Conservation (phyloP, 164 flowering plant genomes). For the Brasenia schreberi region DNA sequence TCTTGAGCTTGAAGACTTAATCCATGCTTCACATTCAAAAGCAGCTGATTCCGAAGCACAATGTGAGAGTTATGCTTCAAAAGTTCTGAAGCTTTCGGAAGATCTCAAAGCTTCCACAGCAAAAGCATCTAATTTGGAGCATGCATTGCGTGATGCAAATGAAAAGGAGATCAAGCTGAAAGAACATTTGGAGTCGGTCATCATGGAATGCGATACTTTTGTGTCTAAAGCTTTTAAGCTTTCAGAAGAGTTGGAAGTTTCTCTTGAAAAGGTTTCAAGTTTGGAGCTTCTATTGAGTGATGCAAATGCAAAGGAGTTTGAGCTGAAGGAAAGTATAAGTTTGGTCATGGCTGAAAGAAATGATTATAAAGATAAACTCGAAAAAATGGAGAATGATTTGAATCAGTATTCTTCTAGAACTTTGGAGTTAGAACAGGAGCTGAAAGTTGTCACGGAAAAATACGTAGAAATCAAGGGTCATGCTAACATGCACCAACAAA, state of each 20-base stretch:
- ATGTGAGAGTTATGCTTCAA: slow-evolving; percentile 24
- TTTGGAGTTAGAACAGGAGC: slow-evolving; percentile 71
- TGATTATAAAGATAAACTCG: not conserved
- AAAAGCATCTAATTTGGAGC: slow-evolving; percentile 14
- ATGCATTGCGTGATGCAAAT: not conserved
- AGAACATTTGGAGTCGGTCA: slow-evolving; percentile 10
- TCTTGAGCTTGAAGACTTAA: slow-evolving; percentile 46
- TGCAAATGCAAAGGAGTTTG: slow-evolving; percentile 55
- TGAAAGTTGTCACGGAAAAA: slow-evolving; percentile 38
- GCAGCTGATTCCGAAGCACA: slow-evolving; percentile 47
- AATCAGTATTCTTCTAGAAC: slow-evolving; percentile 19
- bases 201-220: slow-evolving; percentile 22
- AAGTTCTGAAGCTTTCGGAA: slow-evolving; percentile 37
- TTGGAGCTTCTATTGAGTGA: slow-evolving; percentile 45
- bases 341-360: not conserved
- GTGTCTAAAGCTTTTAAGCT: slow-evolving; percentile 42
- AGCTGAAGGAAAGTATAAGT: slow-evolving; percentile 31
- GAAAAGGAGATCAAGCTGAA: slow-evolving; percentile 20
- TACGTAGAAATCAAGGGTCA: slow-evolving; percentile 10
- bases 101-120: slow-evolving; percentile 45
- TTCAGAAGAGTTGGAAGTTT: slow-evolving; percentile 40
- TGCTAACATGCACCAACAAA: slow-evolving; percentile 30
- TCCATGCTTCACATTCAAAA: slow-evolving; percentile 39
- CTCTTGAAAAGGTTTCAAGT: slow-evolving; percentile 33
- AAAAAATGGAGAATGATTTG: not conserved